Evolutionary conservation across 208 protist species (phyloP), one percentile per base, ranked within the genome.

Genomic region (Acanthamoeba triangularis): DNA sequence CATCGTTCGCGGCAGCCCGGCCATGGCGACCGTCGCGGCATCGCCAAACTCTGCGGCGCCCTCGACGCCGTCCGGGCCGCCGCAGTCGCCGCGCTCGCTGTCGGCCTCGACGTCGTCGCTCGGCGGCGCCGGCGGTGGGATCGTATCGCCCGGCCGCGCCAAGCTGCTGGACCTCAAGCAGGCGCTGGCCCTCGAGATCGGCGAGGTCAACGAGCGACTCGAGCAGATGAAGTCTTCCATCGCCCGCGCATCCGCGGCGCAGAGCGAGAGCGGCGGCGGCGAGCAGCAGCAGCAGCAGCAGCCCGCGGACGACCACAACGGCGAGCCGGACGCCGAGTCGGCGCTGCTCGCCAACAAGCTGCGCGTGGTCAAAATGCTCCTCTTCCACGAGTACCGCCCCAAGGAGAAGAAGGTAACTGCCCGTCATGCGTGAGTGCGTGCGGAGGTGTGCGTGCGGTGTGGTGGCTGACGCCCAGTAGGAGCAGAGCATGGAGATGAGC

Each of bases 111-210:
- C 20, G 5, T 80, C 72, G 8, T 35, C 72, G n/a, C 33, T 20
- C 72, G 72, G 30, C n/a, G n/a, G n/a, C 67, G 67, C 25, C 33
- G 14, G 67, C 67, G 28, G n/a, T n/a, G 14, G 44, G 67, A 28
- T 30, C 5, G 41, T 30, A 11, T 47, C 72, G 41, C 72, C 72
- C 33, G 16, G n/a, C 14, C 30, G 72, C 72, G 72, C 41, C 35
- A 37, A 47, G 72, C 72, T 80, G 30, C 35, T 47, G n/a, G 41
- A 80, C 33, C 72, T 80, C 72, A 80, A 80, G 72, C 72, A 80
- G 72, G 72, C 72, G 8, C 72, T 80, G 72, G 41, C 41, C 0
- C 72, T 80, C 30, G 72, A 80, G 72, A 80, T 80, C 23, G 72
- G 72, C 72, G 72, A 80, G 41, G 72, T 80, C 13, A 80, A 80